These are phyloP conservation scores for Mycena sp. DNA, from an alignment of 1,284 basidiomycete species.

Conservation along the genomic window DNA sequence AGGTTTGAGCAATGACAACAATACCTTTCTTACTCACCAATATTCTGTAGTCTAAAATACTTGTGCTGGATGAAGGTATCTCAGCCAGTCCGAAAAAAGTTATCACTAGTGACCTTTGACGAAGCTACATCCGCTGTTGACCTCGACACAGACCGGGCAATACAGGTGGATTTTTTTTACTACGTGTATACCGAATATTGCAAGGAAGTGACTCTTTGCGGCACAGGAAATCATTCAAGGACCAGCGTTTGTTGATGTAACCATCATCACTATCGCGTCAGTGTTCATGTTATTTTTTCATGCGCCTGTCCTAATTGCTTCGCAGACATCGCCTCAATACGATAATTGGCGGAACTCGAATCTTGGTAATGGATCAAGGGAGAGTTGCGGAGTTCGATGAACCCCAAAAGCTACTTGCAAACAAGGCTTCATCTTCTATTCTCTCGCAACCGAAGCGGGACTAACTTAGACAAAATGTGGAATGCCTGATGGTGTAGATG, in stretches of 20 bases:
- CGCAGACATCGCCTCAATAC: slow-evolving; percentile 88
- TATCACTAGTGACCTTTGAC: slow-evolving; percentile 1
- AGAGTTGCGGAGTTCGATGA: slow-evolving; percentile 77
- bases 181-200: background rate
- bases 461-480: slow-evolving; percentile 34
- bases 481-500: background rate
- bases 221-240: slow-evolving; percentile 73
- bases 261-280: slow-evolving; percentile 87
- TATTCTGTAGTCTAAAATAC: slow-evolving; percentile 71
- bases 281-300: slow-evolving; percentile 25
- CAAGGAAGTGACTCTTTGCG: background rate
- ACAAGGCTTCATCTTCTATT: slow-evolving; percentile 65
- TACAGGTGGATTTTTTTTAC: slow-evolving; percentile 55
- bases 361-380: slow-evolving; percentile 87
- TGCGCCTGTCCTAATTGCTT: background rate
- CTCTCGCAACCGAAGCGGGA: slow-evolving; percentile 67
- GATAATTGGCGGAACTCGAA: slow-evolving; percentile 86
- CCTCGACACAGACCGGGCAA: slow-evolving; percentile 88
- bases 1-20: slow-evolving; percentile 45
- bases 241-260: slow-evolving; percentile 73
- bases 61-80: slow-evolving; percentile 93
- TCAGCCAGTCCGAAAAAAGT: background rate
- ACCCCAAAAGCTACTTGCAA: slow-evolving; percentile 69
- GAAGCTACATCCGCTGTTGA: slow-evolving; percentile 86
- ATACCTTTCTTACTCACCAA: slow-evolving; percentile 9